Evolutionary conservation across 352 stramenopile species (phyloP), one percentile per base, ranked within the genome.

Genomic region (Stramenopiles sp.): DNA sequence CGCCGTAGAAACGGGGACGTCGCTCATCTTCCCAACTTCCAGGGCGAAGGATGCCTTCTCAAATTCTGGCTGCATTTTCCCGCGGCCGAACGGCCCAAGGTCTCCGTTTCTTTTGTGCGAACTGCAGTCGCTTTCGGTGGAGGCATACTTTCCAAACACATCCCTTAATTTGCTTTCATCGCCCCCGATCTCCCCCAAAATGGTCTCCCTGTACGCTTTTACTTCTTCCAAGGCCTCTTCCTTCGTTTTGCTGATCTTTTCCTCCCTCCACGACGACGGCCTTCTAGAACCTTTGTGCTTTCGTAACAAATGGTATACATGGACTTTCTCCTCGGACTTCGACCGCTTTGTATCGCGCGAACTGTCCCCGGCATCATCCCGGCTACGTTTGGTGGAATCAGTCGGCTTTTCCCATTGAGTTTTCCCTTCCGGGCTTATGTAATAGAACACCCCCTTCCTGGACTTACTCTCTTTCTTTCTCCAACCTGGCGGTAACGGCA

Each of bases 1-100:
- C 78, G 98, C 93, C 68, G 87, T 97, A 75, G 94, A 91, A 32
- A 98, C 89, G n/a, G n/a, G n/a, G 77, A 98, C 91, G 1, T 86
- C 88, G 74, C 87, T 96, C 75, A 98, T 86, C 78, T 97, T 86
- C 37, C 89, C 90, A 25, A 97, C 85, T 74, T 92, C 85, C 37
- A 98, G 85, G 37, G 80, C 84, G 76, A 97, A 97, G 37, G 88
- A 84, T 33, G 87, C 89, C 33, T 91, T 84, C 77, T 96, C 90
- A 78, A 96, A 96, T 6, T 87, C 81, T 73, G 87, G 85, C 74
- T 91, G 92, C 91, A 96, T 96, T 82, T 93, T 93, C 48, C 89
- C 89, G 48, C 84, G 85, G 3, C 79, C 84, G 77, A 96, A 96
- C 34, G 80, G 77, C 12, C 90, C 91, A 25, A 96, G 80, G 76